A percentile compares a stretch with the other conserved stretches of the same genome.
These are phyloP conservation scores for Wickerhamiella sergipiensis DNA, from an alignment of 805 yeast species.

Conservation along the genomic window DNA sequence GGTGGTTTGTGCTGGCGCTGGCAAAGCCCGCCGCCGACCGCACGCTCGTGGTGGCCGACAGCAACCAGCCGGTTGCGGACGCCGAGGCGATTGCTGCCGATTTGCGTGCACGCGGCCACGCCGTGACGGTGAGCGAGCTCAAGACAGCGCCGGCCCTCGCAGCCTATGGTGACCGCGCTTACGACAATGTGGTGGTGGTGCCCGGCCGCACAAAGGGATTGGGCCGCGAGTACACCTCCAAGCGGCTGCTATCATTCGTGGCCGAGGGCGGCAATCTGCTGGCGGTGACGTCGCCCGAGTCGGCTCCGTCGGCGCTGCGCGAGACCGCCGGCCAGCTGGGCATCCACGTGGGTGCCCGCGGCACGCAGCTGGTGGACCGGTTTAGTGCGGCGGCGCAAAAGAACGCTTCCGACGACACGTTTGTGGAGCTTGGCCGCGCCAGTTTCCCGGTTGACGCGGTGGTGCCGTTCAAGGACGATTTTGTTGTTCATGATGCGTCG, in stretches of 20 bases:
- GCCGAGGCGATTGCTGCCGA: conserved; percentile 11
- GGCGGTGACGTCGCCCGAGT: conserved; percentile 40
- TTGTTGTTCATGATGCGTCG: background rate
- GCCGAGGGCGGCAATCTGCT: conserved; percentile 64
- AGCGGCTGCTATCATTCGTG: conserved; percentile 44
- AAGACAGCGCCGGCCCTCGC: conserved; percentile 25
- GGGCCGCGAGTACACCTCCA: conserved; percentile 30
- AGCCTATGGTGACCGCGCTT: conserved; percentile 32
- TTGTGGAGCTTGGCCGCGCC: background rate
- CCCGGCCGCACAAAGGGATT: conserved; percentile 37
- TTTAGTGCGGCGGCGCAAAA: conserved; percentile 28
- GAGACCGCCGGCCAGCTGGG: conserved; percentile 68
- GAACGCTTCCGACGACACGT: background rate
- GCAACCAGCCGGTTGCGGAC: conserved; percentile 9
- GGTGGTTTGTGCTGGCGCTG: conserved; percentile 6
- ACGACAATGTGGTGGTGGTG: conserved; percentile 44
- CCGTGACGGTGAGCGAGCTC: conserved; percentile 22
- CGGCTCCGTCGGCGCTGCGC: conserved; percentile 48
- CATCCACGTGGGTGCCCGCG: conserved; percentile 68
- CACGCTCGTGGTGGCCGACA: conserved; percentile 23
- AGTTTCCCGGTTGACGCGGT: conserved; percentile 8
- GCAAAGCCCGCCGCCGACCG: conserved; percentile 17
- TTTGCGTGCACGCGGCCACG: conserved; percentile 25
- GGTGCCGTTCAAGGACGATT: conserved; percentile 7
- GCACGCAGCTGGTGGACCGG: conserved; percentile 50